These are phyloP conservation scores for Diospyros kaki DNA, from an alignment of 148 eudicot genomes.

Conservation along the genomic window DNA sequence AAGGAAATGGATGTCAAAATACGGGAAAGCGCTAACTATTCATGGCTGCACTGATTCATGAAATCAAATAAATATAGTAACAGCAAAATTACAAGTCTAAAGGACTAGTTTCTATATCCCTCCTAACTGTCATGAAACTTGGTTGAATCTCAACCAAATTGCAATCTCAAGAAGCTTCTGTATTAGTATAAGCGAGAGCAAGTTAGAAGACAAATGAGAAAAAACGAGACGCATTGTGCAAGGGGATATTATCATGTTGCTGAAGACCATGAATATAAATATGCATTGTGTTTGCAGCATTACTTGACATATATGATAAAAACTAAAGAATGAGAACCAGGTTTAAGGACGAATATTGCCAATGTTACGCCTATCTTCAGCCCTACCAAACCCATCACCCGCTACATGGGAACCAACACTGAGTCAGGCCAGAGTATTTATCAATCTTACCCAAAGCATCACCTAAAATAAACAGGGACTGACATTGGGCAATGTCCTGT, in stretches of 20 bases:
- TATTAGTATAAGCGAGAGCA: not conserved
- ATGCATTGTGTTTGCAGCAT: too few relatives aligned
- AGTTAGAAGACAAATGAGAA: too few relatives aligned
- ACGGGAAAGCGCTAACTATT: not conserved
- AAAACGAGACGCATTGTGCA: too few relatives aligned
- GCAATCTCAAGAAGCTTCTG: not conserved
- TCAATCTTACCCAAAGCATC: too few relatives aligned
- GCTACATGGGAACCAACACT: too few relatives aligned
- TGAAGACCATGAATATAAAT: not conserved
- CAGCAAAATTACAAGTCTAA: not conserved
- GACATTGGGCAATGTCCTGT: not conserved
- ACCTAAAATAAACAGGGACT: not conserved
- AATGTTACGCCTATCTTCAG: not conserved
- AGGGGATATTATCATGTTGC: not conserved
- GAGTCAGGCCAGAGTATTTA: too few relatives aligned
- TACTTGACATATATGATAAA: not conserved
- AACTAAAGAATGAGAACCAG: not conserved
- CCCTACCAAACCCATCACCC: not conserved
- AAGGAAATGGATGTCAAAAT: conserved; percentile 6
- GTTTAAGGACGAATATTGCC: not conserved
- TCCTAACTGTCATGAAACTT: not conserved
- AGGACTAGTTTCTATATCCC: not conserved
- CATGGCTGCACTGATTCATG: not conserved
- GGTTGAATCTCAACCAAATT: not conserved
- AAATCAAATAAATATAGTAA: not conserved